Evolutionary conservation across 2,329 filamentous ascomycete species (phyloP).

Genomic region (Diaporthe ampelina): DNA sequence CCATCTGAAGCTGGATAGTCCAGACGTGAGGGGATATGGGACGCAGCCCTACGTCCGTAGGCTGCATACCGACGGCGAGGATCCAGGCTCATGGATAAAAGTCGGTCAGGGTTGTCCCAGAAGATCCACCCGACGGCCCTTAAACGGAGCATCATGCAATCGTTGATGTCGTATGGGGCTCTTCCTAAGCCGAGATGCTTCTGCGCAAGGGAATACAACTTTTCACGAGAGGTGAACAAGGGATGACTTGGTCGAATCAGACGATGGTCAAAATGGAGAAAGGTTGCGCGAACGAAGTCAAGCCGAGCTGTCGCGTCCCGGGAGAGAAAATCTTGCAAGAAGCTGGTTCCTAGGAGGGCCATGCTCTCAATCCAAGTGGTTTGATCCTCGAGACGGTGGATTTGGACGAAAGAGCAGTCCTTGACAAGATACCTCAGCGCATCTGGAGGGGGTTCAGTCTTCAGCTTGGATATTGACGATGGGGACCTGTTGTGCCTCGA

Average conservation of each 20-base stretch:
- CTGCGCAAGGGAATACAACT: no score
- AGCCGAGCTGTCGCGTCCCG: neutral
- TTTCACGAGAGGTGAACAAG: no score
- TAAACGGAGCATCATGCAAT: neutral
- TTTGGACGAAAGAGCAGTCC: neutral
- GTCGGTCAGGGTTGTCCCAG: neutral
- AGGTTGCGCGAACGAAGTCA: neutral
- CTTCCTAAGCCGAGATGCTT: no score
- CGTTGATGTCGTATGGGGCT: neutral
- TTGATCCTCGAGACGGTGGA: accelerated
- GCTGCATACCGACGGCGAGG: no score
- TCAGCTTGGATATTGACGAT: no score
- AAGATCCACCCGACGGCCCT: conserved; percentile 3
- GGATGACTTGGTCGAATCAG: no score
- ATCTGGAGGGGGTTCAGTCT: accelerated
- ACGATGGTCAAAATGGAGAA: accelerated
- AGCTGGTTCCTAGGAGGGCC: neutral
- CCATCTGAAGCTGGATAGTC: no score
- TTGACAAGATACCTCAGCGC: neutral
- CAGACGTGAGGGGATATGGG: no score
- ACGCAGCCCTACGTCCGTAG: neutral
- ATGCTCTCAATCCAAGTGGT: accelerated
- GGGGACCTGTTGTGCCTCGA: no score
- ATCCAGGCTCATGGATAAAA: neutral
- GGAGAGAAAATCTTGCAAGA: neutral